Evolutionary conservation across 768 basidiomycete genomes (phyloP).

Genomic region (Pisolithus sp.): DNA sequence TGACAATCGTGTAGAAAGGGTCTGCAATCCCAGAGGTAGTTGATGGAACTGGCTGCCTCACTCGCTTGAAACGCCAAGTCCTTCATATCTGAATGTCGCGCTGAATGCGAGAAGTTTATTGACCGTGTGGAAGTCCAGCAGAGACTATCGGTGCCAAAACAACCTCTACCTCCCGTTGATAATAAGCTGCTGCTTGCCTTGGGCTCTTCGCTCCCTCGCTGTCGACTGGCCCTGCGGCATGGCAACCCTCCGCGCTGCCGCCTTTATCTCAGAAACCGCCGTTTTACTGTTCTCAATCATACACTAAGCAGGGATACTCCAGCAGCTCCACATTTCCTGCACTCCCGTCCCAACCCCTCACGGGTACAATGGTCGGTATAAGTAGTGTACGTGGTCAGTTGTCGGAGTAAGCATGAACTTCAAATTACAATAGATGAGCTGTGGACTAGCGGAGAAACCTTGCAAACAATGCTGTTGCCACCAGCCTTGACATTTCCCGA

Average conservation of each 20-base stretch:
- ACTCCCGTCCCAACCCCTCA: conserved; percentile 27
- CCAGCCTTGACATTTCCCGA: no score
- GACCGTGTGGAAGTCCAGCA: conserved; percentile 68
- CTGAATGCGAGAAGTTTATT: conserved; percentile 67
- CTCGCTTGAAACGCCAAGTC: conserved; percentile 53
- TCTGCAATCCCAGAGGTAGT: conserved; percentile 79
- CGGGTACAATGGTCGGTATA: conserved; percentile 21
- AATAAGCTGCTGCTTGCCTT: conserved; percentile 42
- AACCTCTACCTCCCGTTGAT: conserved; percentile 32
- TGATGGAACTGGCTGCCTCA: conserved; percentile 54
- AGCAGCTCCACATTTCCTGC: conserved; percentile 18
- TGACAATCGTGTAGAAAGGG: conserved; percentile 57
- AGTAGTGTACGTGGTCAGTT: no score
- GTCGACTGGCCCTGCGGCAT: not conserved
- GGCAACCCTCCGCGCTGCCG: conserved; percentile 13
- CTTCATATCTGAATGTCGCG: conserved; percentile 57
- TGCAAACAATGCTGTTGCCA: no score
- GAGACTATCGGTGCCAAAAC: conserved; percentile 42
- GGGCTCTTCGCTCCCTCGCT: conserved; percentile 22
- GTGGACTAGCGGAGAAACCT: no score
- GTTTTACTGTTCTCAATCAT: conserved; percentile 14
- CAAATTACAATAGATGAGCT: no score
- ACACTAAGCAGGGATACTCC: conserved; percentile 10
- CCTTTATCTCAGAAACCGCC: conserved; percentile 19
- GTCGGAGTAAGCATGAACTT: no score